phyloP scores from a whole-genome alignment of 1,284 basidiomycete species.

The Cronartium ribicola region DNA sequence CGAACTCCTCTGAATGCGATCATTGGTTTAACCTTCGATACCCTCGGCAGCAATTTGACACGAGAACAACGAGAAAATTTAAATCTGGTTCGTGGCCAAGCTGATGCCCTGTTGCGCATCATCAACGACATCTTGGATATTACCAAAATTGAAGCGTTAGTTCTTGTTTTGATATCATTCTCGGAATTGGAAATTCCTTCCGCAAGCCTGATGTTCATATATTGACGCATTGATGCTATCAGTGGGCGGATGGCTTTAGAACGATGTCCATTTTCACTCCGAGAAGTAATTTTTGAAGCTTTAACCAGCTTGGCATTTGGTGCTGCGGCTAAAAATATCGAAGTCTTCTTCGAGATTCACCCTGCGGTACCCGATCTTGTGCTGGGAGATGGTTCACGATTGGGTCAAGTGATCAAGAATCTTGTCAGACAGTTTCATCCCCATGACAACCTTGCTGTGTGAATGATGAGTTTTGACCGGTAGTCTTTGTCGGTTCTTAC shows the following conservation, averaged over 20 bases:
- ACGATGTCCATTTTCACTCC: slow-evolving; percentile 32
- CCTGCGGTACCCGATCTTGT: slow-evolving; percentile 41
- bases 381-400: slow-evolving; percentile 35
- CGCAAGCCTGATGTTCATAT: not conserved
- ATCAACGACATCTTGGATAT: slow-evolving; percentile 42
- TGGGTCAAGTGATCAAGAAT: slow-evolving; percentile 40
- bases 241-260: slow-evolving; percentile 41
- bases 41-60: slow-evolving; percentile 36
- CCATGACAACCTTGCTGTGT: too few species aligned
- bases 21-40: slow-evolving; percentile 39
- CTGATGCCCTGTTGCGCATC: slow-evolving; percentile 31
- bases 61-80: slow-evolving; percentile 40
- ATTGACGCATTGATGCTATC: not conserved
- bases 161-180: not conserved
- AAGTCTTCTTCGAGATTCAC: slow-evolving; percentile 39
- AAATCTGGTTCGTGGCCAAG: slow-evolving; percentile 33
- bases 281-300: slow-evolving; percentile 40
- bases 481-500: not conserved
- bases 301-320: slow-evolving; percentile 36
- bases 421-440: slow-evolving; percentile 6
- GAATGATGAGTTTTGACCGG: not conserved
- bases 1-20: slow-evolving; percentile 40
- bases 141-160: slow-evolving; percentile 42
- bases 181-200: not conserved
- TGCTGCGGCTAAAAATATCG: slow-evolving; percentile 30